Conservation (phyloP, 495 filamentous ascomycete genomes). For the Symbiotaphrina buchneri region DNA sequence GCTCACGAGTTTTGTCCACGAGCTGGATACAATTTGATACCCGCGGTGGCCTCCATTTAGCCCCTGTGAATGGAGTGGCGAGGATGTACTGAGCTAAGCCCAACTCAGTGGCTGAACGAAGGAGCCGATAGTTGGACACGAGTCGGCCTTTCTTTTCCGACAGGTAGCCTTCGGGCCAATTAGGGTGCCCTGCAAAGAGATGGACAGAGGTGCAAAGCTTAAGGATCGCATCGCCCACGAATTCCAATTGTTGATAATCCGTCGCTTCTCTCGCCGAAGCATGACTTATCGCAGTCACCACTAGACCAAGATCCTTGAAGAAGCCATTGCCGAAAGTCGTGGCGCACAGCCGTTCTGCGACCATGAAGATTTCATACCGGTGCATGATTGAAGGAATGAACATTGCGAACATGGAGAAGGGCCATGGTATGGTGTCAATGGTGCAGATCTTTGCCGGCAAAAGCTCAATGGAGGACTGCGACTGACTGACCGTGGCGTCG, state of each 20-base stretch:
- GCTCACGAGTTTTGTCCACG: slow-evolving; percentile 12
- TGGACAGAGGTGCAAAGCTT: slow-evolving; percentile 52
- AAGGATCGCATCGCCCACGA: slow-evolving; percentile 71
- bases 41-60: slow-evolving; percentile 50
- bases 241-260: slow-evolving; percentile 78
- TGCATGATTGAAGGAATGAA: slow-evolving; percentile 57
- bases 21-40: no score
- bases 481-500: not conserved
- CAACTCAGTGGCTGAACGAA: slow-evolving; percentile 31
- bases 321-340: slow-evolving; percentile 31
- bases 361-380: slow-evolving; percentile 36
- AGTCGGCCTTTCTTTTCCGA: slow-evolving; percentile 41
- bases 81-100: slow-evolving; percentile 59
- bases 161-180: slow-evolving; percentile 64
- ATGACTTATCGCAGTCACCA: slow-evolving; percentile 54
- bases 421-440: slow-evolving; percentile 33
- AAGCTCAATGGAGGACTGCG: slow-evolving; percentile 5
- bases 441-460: slow-evolving; percentile 12
- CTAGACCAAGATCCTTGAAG: slow-evolving; percentile 28
- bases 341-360: slow-evolving; percentile 37
- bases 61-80: slow-evolving; percentile 35
- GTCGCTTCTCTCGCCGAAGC: slow-evolving; percentile 32
- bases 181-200: slow-evolving; percentile 37
- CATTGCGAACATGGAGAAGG: slow-evolving; percentile 39
- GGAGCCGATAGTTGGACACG: slow-evolving; percentile 51